A percentile compares a stretch with the other conserved stretches of the same genome.
Evolutionary conservation across 2,329 filamentous ascomycete genomes (phyloP).

Genomic region (Lecanosticta acicola): DNA sequence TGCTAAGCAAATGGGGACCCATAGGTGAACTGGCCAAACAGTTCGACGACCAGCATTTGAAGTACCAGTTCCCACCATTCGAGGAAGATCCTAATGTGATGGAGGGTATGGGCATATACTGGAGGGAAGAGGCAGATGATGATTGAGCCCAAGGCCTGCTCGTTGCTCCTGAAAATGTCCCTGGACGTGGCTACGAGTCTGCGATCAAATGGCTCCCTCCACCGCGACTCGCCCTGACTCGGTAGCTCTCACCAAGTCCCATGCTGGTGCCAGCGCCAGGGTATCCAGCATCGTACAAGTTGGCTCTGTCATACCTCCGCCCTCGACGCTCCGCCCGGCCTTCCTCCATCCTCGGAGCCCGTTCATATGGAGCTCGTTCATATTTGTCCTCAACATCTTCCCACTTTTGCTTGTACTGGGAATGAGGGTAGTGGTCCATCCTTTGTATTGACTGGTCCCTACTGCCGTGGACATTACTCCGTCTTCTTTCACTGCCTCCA

Average conservation of each 20-base stretch:
- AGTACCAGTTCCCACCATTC: conserved; percentile 23
- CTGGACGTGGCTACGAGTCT: too few relatives aligned
- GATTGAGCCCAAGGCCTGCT: too few relatives aligned
- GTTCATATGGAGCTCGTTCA: background rate
- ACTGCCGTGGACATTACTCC: conserved; percentile 2
- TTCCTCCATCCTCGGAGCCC: background rate
- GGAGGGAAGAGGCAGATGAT: conserved; percentile 23
- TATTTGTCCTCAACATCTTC: background rate
- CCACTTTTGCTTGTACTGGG: background rate
- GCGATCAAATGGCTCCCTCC: too few relatives aligned
- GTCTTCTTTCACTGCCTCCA: background rate
- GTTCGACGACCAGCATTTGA: conserved; percentile 11
- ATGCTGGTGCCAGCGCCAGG: background rate
- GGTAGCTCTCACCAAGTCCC: background rate
- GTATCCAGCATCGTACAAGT: background rate
- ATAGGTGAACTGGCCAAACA: conserved; percentile 10
- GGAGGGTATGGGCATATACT: conserved; percentile 24
- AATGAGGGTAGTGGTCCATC: background rate
- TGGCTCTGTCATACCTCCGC: background rate
- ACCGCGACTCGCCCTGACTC: background rate
- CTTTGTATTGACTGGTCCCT: background rate
- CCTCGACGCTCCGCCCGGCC: background rate
- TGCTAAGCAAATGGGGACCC: conserved; percentile 7
- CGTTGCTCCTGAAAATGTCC: too few relatives aligned
- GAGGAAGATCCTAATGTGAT: conserved; percentile 28